A percentile compares a stretch with the other conserved stretches of the same genome.
These are phyloP conservation scores for Brettanomyces anomalus DNA, from an alignment of 805 yeast species.

Conservation along the genomic window DNA sequence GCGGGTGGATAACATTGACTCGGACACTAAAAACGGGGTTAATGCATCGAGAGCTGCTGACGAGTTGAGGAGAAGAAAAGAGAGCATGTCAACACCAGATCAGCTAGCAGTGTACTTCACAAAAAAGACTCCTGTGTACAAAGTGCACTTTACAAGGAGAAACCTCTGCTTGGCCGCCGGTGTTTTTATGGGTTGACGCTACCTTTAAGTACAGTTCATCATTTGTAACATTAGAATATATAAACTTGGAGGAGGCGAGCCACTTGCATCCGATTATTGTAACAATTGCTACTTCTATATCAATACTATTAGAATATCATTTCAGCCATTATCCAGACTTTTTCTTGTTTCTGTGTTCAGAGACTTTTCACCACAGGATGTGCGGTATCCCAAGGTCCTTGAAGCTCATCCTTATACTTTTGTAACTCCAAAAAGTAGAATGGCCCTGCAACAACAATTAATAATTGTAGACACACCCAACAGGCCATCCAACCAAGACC, in stretches of 20 bases:
- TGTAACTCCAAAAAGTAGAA: conserved; percentile 63
- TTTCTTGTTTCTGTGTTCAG: no score
- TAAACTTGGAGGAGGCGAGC: neutral
- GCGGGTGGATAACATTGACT: conserved; percentile 8
- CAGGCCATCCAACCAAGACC: conserved; percentile 33
- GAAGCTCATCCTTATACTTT: conserved; percentile 73
- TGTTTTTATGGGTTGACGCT: conserved; percentile 46
- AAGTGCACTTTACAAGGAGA: conserved; percentile 84
- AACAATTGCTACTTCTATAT: neutral
- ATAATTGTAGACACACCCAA: conserved; percentile 42
- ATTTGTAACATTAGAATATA: no score
- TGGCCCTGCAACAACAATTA: conserved; percentile 53
- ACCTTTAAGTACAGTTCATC: neutral
- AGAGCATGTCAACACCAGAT: conserved; percentile 76
- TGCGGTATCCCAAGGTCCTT: conserved; percentile 93
- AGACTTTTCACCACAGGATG: conserved; percentile 47
- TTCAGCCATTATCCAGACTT: no score
- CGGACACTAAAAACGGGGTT: neutral
- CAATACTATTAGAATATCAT: no score
- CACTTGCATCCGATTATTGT: neutral
- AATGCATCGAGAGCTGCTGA: conserved; percentile 26
- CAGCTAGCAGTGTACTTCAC: conserved; percentile 92
- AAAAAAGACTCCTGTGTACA: conserved; percentile 87
- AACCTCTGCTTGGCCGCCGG: conserved; percentile 93
- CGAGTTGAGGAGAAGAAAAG: conserved; percentile 49